Evolutionary conservation across 129 eudicot genomes (phyloP), one percentile per base, ranked within the genome.

Genomic region (Ambrosia trifida): DNA sequence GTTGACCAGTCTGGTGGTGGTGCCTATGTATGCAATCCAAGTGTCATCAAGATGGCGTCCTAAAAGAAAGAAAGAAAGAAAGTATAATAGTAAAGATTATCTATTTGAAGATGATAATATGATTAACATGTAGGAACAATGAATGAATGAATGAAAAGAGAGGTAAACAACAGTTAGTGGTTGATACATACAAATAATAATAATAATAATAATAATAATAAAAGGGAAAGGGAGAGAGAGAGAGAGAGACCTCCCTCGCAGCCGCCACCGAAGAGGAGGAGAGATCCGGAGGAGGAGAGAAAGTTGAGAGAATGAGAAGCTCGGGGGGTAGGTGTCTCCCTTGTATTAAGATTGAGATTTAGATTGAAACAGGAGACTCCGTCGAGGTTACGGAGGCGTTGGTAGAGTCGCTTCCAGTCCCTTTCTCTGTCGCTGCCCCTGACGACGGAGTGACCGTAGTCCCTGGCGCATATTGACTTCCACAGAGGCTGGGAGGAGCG

Each of bases 21-120:
- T 24, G 28, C 88, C 85, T 68, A 79, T 44, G 61, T 86, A 75
- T 14, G 89, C 95, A 31, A 85, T 79, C 99, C 99, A 95, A 54
- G 99, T 95, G 76, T 95, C 99, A 66, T 95, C 99, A 17, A 84
- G 94, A 78, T 95, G 99, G 24, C 97, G 86, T 18, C 99, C 99
- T 95, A 80, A 66, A 77, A 73, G 10, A 51, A 83, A 45, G 68
- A 56, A 68, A 56, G 32, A 40, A 61, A 30, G n/a, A n/a, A n/a
- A n/a, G n/a, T n/a, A n/a, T n/a, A n/a, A n/a, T n/a, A n/a, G n/a
- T n/a, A n/a, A n/a, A n/a, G n/a, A n/a, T n/a, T n/a, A n/a, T n/a
- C n/a, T n/a, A n/a, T n/a, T n/a, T n/a, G n/a, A n/a, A n/a, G n/a
- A n/a, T n/a, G n/a, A n/a, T n/a, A n/a, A n/a, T n/a, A n/a, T n/a